These are phyloP conservation scores for Scedosporium apiospermum DNA, from an alignment of 2,329 filamentous ascomycete species.

Conservation along the genomic window DNA sequence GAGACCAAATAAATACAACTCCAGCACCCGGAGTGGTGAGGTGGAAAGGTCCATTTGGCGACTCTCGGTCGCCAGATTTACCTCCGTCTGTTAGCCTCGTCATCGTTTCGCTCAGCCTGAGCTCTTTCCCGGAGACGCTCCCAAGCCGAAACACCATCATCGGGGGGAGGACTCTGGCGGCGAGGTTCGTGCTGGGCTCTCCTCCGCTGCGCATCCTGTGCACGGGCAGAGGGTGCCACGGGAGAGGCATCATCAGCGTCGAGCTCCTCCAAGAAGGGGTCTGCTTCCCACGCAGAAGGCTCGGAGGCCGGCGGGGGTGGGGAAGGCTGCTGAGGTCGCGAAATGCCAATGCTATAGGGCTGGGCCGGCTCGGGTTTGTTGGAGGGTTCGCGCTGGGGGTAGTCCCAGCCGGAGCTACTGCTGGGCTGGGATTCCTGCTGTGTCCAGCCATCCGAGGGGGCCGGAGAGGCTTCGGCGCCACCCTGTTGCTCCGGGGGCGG, in stretches of 20 bases:
- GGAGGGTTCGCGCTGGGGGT: slow-evolving; percentile 1
- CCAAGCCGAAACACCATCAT: slow-evolving; percentile 5
- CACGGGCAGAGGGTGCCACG: slow-evolving; percentile 21
- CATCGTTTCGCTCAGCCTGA: not conserved
- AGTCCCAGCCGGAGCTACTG: slow-evolving; percentile 8
- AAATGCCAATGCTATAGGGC: slow-evolving; percentile 8
- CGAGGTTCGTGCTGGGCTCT: not conserved
- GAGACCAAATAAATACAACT: not conserved
- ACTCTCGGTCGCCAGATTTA: not conserved
- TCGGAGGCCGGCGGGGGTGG: not conserved
- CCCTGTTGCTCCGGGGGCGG: slow-evolving; percentile 6
- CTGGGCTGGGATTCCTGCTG: not conserved
- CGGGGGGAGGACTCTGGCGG: not conserved
- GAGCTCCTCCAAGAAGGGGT: slow-evolving; percentile 13
- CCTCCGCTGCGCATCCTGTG: slow-evolving; percentile 9
- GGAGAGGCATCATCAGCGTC: slow-evolving; percentile 34
- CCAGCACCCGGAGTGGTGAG: not conserved
- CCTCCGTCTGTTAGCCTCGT: slow-evolving; percentile 1
- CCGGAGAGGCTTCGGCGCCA: not conserved
- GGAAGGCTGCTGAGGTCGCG: not conserved
- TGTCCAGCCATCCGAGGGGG: not conserved
- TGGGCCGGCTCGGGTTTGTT: slow-evolving; percentile 11
- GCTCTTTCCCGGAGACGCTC: slow-evolving; percentile 1
- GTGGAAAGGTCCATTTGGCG: too few relatives aligned
- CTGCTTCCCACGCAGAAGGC: slow-evolving; percentile 11